phyloP scores from a whole-genome alignment of 768 basidiomycete species.

The Mycena filopes region DNA sequence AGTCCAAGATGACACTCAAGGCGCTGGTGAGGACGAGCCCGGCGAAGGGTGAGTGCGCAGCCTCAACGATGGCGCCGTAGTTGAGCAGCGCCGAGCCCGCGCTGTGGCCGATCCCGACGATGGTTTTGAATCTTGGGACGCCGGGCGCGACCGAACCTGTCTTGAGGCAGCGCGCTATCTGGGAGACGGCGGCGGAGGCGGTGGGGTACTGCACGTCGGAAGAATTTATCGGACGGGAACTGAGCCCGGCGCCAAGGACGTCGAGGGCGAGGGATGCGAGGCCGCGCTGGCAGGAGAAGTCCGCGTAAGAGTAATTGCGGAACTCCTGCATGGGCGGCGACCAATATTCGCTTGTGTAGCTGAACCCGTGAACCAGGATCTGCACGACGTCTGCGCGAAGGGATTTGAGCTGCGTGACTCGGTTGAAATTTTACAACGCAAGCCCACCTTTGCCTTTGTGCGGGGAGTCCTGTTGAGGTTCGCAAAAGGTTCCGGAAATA shows the following conservation, averaged over 20 bases:
- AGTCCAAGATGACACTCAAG: not conserved
- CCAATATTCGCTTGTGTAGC: not conserved
- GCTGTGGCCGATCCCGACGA: constrained; percentile 12
- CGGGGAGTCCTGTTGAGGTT: not conserved
- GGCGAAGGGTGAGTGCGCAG: constrained; percentile 7
- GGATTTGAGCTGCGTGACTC: too few relatives aligned
- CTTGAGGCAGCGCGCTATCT: constrained; percentile 11
- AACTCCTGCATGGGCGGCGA: not conserved
- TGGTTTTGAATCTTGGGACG: not conserved
- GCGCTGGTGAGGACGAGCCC: not conserved
- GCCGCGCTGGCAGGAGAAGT: not conserved
- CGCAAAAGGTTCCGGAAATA: not conserved
- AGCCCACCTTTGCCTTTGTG: too few relatives aligned
- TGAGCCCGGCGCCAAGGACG: constrained; percentile 16
- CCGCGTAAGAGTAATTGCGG: constrained; percentile 4
- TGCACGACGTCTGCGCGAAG: not conserved
- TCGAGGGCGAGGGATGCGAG: not conserved
- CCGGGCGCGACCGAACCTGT: not conserved
- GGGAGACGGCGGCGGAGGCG: not conserved
- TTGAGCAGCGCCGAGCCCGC: not conserved
- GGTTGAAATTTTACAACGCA: too few relatives aligned
- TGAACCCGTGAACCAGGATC: not conserved
- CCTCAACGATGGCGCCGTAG: constrained; percentile 8
- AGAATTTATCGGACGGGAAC: constrained; percentile 8
- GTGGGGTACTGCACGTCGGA: constrained; percentile 15